These are phyloP conservation scores for Oenanthe javanica DNA, from an alignment of 140 eudicot genomes.

Conservation along the genomic window DNA sequence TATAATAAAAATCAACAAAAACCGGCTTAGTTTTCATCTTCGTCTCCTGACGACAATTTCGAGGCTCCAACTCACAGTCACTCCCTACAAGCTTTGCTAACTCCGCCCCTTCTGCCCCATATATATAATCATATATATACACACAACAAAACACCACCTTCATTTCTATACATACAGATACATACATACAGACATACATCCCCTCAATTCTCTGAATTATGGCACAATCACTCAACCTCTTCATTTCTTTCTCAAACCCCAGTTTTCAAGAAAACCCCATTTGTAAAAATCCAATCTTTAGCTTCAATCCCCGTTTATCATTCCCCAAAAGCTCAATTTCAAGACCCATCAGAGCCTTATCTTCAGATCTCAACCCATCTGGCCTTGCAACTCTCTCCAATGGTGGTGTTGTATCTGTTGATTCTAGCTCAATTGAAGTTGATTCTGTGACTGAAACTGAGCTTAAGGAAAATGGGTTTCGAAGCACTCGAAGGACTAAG, in stretches of 20 bases:
- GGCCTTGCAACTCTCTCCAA: not conserved
- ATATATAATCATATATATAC: too few relatives aligned
- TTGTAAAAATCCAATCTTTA: constrained; percentile 20
- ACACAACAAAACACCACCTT: too few relatives aligned
- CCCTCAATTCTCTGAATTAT: constrained; percentile 3
- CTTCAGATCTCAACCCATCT: constrained; percentile 9
- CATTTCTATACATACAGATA: not conserved
- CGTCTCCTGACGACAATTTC: constrained; percentile 14
- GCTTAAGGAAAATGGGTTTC: constrained; percentile 83
- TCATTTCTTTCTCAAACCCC: constrained; percentile 29
- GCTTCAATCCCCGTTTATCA: constrained; percentile 21
- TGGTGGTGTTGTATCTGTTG: constrained; percentile 1
- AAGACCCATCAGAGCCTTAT: not conserved
- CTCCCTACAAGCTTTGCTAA: not conserved
- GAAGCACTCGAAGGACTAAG: constrained; percentile 91
- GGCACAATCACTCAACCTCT: constrained; percentile 57
- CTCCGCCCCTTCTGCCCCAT: constrained; percentile 9
- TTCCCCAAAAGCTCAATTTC: constrained; percentile 8
- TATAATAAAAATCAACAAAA: not conserved
- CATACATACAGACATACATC: not conserved
- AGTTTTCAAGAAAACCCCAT: constrained; percentile 12
- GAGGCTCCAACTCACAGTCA: constrained; percentile 9
- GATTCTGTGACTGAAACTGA: constrained; percentile 86
- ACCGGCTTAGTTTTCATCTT: not conserved
- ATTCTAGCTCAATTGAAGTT: constrained; percentile 53